Evolutionary conservation across 208 protist species (phyloP).

Genomic region (Acanthamoeba polyphaga): DNA sequence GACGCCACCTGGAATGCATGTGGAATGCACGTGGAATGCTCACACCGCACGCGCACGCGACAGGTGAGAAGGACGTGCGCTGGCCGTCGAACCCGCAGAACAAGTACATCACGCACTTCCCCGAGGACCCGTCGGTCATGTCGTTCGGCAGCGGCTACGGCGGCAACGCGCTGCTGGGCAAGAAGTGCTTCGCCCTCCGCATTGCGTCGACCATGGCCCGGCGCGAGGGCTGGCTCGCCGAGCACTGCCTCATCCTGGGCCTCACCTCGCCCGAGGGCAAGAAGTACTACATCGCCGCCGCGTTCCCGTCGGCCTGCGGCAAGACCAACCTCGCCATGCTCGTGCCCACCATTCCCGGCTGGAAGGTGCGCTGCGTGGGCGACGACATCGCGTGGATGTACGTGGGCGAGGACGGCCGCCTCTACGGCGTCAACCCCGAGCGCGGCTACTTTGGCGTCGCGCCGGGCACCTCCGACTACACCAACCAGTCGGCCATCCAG

Average conservation of each 20-base stretch:
- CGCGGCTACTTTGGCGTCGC: constrained; percentile 93
- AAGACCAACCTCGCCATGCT: constrained; percentile 94
- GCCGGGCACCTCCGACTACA: constrained; percentile 88
- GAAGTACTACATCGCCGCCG: constrained; percentile 90
- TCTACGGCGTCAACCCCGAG: constrained; percentile 88
- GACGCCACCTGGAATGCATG: too few species aligned
- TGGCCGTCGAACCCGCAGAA: constrained; percentile 87
- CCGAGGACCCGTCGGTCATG: constrained; percentile 84
- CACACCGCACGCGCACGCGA: too few species aligned
- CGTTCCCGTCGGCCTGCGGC: constrained; percentile 92
- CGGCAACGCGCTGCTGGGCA: constrained; percentile 92
- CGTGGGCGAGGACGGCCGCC: constrained; percentile 27
- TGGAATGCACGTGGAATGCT: too few species aligned
- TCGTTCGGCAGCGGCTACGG: constrained; percentile 91
- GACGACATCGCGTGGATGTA: constrained; percentile 93
- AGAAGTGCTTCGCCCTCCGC: constrained; percentile 93
- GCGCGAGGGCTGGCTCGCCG: constrained; percentile 90
- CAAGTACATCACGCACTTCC: constrained; percentile 90
- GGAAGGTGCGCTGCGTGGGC: constrained; percentile 88
- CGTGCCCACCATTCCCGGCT: constrained; percentile 84
- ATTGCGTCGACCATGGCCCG: constrained; percentile 88
- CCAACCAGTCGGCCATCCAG: constrained; percentile 85
- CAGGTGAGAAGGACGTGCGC: constrained; percentile 83
- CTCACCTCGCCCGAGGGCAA: constrained; percentile 88
- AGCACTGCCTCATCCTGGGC: constrained; percentile 92